These are phyloP conservation scores for Acacia pycnantha DNA, from an alignment of 331 rosid species.

Conservation along the genomic window DNA sequence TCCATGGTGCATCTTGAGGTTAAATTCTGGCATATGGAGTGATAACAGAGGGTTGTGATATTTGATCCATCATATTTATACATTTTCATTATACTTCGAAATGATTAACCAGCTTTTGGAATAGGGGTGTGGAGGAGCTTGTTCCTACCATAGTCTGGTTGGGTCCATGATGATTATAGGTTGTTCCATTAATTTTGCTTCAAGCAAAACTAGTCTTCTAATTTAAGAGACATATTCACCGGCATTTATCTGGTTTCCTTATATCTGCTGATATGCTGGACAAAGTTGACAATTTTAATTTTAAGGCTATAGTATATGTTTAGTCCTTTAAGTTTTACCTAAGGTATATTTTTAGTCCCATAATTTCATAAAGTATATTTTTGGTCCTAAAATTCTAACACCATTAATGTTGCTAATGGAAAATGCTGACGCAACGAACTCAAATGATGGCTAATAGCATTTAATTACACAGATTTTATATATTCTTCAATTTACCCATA, in stretches of 20 bases:
- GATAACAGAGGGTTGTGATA: not conserved
- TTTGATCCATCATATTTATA: not conserved
- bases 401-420: too few species aligned
- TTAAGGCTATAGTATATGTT: too few species aligned
- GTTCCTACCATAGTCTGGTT: too few species aligned
- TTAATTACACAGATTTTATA: too few species aligned
- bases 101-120: not conserved
- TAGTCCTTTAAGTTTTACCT: too few species aligned
- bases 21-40: not conserved
- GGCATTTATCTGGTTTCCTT: not conserved
- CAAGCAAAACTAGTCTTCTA: not conserved
- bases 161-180: not conserved
- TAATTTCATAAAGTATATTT: too few species aligned
- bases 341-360: too few species aligned
- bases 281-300: not conserved
- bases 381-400: too few species aligned
- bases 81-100: not conserved
- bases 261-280: not conserved
- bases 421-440: too few species aligned
- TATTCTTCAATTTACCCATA: too few species aligned
- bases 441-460: too few species aligned
- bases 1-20: not conserved
- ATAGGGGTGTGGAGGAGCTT: not conserved
- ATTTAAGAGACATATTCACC: not conserved
- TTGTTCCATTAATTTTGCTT: not conserved